A percentile compares a stretch with the other conserved stretches of the same genome.
phyloP scores from a whole-genome alignment of 1,139 yeast species.

The Blastobotrys arbuscula region DNA sequence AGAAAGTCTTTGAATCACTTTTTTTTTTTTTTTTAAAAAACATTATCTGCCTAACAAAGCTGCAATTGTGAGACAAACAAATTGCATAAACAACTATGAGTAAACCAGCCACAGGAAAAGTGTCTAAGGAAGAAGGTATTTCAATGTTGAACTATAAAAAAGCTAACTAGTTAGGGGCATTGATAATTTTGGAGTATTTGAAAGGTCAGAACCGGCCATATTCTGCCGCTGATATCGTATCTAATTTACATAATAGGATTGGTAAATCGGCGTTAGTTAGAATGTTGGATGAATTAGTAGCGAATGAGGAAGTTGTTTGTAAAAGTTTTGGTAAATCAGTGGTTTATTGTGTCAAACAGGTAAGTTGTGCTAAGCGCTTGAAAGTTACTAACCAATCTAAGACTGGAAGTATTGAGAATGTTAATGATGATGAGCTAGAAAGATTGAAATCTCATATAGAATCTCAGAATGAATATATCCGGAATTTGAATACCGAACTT shows the following conservation, averaged over 20 bases:
- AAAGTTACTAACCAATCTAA: not conserved
- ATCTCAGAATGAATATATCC: constrained; percentile 8
- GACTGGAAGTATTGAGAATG: not conserved
- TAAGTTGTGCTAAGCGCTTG: not conserved
- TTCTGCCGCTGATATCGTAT: constrained; percentile 36
- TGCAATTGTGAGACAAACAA: not conserved
- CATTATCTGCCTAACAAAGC: too few relatives aligned
- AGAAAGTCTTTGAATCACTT: too few relatives aligned
- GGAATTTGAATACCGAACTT: constrained; percentile 1
- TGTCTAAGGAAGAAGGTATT: constrained; percentile 4
- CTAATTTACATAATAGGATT: constrained; percentile 35
- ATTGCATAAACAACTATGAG: too few relatives aligned
- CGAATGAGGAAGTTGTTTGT: constrained; percentile 27
- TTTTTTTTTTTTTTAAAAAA: too few relatives aligned
- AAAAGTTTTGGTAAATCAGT: constrained; percentile 36
- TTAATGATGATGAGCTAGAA: constrained; percentile 15
- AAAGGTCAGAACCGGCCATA: constrained; percentile 39
- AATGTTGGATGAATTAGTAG: constrained; percentile 30
- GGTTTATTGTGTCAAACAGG: constrained; percentile 34
- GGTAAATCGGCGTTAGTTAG: constrained; percentile 30
- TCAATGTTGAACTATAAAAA: not conserved
- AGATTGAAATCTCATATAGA: constrained; percentile 12
- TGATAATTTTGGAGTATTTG: constrained; percentile 31
- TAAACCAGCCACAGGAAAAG: not conserved
- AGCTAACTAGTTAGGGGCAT: constrained; percentile 1